These are phyloP conservation scores for Mycena capillaripes DNA, from an alignment of 768 basidiomycete species.

Conservation along the genomic window DNA sequence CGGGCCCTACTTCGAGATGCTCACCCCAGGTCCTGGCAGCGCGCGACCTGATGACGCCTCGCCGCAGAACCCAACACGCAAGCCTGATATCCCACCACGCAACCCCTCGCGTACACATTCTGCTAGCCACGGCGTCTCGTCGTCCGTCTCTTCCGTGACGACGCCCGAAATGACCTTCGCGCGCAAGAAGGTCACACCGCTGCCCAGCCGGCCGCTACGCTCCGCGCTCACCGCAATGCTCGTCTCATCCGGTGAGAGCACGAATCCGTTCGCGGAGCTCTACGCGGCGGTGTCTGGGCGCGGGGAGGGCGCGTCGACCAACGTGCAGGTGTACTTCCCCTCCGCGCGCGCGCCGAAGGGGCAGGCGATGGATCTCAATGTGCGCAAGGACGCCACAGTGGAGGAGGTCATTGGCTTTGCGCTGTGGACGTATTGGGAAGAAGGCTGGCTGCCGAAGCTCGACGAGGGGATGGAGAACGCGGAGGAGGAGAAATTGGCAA, in stretches of 20 bases:
- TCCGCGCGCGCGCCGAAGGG: slow-evolving; percentile 73
- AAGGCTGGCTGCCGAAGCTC: slow-evolving; percentile 82
- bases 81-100: slow-evolving; percentile 37
- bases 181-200: slow-evolving; percentile 60
- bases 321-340: slow-evolving; percentile 89
- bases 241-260: slow-evolving; percentile 71
- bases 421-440: slow-evolving; percentile 94
- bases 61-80: slow-evolving; percentile 37
- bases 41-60: slow-evolving; percentile 30
- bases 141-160: slow-evolving; percentile 37
- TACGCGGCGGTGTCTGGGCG: slow-evolving; percentile 91
- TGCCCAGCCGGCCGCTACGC: slow-evolving; percentile 54
- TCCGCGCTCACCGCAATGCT: slow-evolving; percentile 85
- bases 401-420: slow-evolving; percentile 97
- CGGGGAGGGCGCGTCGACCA: slow-evolving; percentile 71
- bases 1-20: slow-evolving; percentile 69
- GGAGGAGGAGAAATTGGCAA: slow-evolving; percentile 72
- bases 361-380: slow-evolving; percentile 78
- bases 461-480: slow-evolving; percentile 74
- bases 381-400: slow-evolving; percentile 89
- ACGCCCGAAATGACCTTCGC: slow-evolving; percentile 60
- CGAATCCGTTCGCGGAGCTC: slow-evolving; percentile 90
- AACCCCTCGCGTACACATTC: slow-evolving; percentile 31
- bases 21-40: slow-evolving; percentile 55
- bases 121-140: slow-evolving; percentile 17